These are phyloP conservation scores for Gloeopeniophorella convolvens DNA, from an alignment of 768 basidiomycete genomes.

Conservation along the genomic window DNA sequence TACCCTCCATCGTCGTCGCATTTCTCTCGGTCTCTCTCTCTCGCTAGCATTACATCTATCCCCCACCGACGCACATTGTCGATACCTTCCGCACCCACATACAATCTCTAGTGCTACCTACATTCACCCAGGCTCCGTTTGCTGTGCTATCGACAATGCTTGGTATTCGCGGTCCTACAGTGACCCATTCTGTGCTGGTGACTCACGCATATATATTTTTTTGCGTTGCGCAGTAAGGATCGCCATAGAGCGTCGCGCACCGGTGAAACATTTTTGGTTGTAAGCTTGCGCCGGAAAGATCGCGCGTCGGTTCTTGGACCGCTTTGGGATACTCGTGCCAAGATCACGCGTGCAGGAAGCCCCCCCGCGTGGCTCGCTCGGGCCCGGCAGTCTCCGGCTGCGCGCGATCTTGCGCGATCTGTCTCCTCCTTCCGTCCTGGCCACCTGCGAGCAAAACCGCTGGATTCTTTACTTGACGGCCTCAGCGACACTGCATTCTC, in stretches of 20 bases:
- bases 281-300: neutral
- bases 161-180: constrained; percentile 12
- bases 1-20: constrained; percentile 14
- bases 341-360: neutral
- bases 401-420: too few species aligned
- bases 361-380: neutral
- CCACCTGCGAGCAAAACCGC: neutral
- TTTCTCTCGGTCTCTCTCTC: constrained; percentile 2
- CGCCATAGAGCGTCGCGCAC: too few species aligned
- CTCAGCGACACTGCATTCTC: too few species aligned
- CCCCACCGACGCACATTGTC: constrained; percentile 15
- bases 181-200: constrained; percentile 14
- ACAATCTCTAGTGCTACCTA: constrained; percentile 15
- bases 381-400: too few species aligned
- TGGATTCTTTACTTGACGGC: too few species aligned
- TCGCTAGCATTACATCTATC: constrained; percentile 14
- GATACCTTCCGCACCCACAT: constrained; percentile 16
- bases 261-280: too few species aligned
- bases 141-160: constrained; percentile 10
- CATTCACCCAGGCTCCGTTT: constrained; percentile 12
- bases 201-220: neutral
- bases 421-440: neutral
- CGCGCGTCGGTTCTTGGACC: constrained; percentile 1
- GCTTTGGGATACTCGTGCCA: neutral
- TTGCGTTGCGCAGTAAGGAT: neutral